Base-by-base conservation (phyloP, 768 basidiomycete genomes). In the Trametes punicea region DNA sequence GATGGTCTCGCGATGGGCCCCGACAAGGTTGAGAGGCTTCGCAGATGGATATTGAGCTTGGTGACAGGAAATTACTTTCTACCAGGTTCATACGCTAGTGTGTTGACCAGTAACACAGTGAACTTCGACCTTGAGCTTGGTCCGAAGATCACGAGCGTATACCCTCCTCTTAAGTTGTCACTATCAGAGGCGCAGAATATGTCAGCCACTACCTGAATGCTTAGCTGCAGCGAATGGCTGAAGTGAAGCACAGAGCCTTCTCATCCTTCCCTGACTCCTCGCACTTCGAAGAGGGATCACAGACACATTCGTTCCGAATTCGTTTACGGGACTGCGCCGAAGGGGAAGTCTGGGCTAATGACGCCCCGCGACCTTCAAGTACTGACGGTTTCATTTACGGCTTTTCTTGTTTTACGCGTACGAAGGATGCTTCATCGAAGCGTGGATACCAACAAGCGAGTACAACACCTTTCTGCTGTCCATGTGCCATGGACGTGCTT, bases 41-140 rank as follows among this genome's bases (percentile, higher is more conserved):
- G 78, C 23, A 70, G 82, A 51, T 92, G 90, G 90, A 80, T 84
- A 2, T 67, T 87, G 52, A 77, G 84, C 15, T 76, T 91, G 45
- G 82, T 78, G 41, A 75, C 90, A 50, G 89, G 87, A 80, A 67
- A 61, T 77, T 57, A n/a, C 20, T 36, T 45, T n/a, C 44, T 55
- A 26, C 33, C 29, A 16, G 49, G 18, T 20, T 50, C 16, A 39
- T 41, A 31, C 29, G 20, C 29, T 3, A 46, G 10, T 20, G 29
- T 30, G 31, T 54, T 25, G 27, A 56, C 53, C 53, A 21, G 40
- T 21, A 70, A 27, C 29, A 44, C 57, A 90, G 88, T 93, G 33
- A 85, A 94, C 62, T 97, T 97, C 65, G 93, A 97, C 71, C 70
- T 93, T 42, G 93, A 96, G 61, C 74, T 87, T 45, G 93, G 93